phyloP scores from a whole-genome alignment of 495 filamentous ascomycete species.

The Viridothelium virens region DNA sequence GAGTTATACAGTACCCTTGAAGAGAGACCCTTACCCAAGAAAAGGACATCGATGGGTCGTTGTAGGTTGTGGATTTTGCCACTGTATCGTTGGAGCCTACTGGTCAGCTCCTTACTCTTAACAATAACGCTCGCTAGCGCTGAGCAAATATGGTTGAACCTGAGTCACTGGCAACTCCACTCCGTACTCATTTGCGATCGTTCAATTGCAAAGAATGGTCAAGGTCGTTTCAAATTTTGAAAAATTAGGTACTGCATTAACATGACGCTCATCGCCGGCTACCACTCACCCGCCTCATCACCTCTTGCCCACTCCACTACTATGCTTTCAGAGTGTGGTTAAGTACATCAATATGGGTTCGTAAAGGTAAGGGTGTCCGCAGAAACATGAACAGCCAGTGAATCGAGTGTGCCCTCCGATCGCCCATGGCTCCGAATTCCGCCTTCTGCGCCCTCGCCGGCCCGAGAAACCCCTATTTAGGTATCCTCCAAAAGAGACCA shows the following conservation, averaged over 20 bases:
- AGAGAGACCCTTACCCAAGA: no score
- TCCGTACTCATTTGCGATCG: no score
- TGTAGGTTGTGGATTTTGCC: no score
- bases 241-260: slow-evolving; percentile 2
- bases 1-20: no score
- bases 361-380: not conserved
- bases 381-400: not conserved
- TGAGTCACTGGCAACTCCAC: no score
- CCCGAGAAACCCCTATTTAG: not conserved
- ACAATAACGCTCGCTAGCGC: no score
- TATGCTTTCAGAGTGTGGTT: slow-evolving; percentile 7
- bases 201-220: not conserved
- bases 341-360: not conserved
- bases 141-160: no score
- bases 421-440: not conserved
- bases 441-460: not conserved
- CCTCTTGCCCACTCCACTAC: not conserved
- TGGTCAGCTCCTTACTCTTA: no score
- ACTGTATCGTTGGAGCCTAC: no score
- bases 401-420: not conserved
- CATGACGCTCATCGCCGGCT: not conserved
- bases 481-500: slow-evolving; percentile 4
- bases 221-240: not conserved
- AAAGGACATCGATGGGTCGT: no score
- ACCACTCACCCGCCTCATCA: not conserved